phyloP scores from a whole-genome alignment of 169 alveolate species.

The Cryptosporidium sp. region DNA sequence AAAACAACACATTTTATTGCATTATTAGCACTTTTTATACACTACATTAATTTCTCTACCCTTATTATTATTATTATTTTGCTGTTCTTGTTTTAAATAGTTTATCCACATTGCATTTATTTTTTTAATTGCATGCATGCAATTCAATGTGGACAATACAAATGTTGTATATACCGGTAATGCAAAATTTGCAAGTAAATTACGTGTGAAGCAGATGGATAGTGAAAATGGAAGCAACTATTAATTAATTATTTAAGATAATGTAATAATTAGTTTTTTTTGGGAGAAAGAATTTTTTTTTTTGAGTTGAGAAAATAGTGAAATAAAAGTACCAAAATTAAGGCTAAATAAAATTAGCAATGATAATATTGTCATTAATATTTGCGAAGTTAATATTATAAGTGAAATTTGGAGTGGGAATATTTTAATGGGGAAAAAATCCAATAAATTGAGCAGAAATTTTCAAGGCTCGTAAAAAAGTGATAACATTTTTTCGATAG shows the following conservation, averaged over 20 bases:
- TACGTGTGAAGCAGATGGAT: not conserved
- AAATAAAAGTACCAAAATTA: too few species aligned
- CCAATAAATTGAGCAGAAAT: not conserved
- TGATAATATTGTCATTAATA: not conserved
- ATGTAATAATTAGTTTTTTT: too few species aligned
- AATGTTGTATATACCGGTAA: not conserved
- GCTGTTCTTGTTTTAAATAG: not conserved
- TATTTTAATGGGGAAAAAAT: conserved; percentile 17
- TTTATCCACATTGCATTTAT: not conserved
- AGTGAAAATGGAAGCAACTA: not conserved
- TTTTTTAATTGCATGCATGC: not conserved
- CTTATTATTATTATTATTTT: not conserved
- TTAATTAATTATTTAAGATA: not conserved
- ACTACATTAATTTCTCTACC: not conserved
- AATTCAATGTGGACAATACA: not conserved
- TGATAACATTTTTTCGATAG: conserved; percentile 19
- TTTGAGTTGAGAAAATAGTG: not conserved
- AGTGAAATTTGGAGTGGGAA: not conserved
- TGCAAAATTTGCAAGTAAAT: not conserved
- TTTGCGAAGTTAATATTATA: not conserved
- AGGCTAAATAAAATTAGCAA: not conserved
- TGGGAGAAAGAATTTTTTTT: not conserved
- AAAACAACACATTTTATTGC: not conserved
- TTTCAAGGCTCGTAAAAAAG: conserved; percentile 31
- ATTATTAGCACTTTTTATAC: not conserved